These are phyloP conservation scores for Ceratocystis colombiana DNA, from an alignment of 2,329 filamentous ascomycete species.

Conservation along the genomic window DNA sequence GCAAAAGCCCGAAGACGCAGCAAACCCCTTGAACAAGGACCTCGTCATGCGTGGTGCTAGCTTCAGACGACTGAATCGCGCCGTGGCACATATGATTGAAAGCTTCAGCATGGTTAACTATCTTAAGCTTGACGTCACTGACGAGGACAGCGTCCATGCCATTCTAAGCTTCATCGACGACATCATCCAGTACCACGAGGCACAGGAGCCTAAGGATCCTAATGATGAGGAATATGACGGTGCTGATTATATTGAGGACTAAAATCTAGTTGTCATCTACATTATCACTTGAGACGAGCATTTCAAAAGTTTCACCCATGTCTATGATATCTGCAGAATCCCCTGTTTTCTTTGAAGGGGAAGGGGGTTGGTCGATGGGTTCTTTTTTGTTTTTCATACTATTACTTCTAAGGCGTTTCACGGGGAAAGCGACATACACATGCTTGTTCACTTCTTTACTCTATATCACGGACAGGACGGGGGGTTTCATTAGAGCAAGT, in stretches of 20 bases:
- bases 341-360: neutral
- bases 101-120: conserved; percentile 98
- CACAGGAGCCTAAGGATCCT: conserved; percentile 81
- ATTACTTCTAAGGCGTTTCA: conserved; percentile 13
- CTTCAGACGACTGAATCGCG: conserved; percentile 73
- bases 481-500: neutral
- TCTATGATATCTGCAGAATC: neutral
- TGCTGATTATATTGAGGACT: conserved; percentile 34
- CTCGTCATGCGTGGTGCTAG: conserved; percentile 70
- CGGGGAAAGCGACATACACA: conserved; percentile 14
- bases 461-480: neutral
- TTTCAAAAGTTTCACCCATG: neutral
- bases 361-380: neutral
- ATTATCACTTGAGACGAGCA: neutral
- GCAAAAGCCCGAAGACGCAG: conserved; percentile 32
- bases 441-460: conserved; percentile 5
- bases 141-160: conserved; percentile 79
- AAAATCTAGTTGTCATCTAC: neutral
- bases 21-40: conserved; percentile 54
- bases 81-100: conserved; percentile 84
- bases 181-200: conserved; percentile 85
- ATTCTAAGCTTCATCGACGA: conserved; percentile 91
- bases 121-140: conserved; percentile 74
- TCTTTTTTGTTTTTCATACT: neutral
- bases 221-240: conserved; percentile 45